These are phyloP conservation scores for Thyridium curvatum DNA, from an alignment of 2,329 filamentous ascomycete species.

Conservation along the genomic window DNA sequence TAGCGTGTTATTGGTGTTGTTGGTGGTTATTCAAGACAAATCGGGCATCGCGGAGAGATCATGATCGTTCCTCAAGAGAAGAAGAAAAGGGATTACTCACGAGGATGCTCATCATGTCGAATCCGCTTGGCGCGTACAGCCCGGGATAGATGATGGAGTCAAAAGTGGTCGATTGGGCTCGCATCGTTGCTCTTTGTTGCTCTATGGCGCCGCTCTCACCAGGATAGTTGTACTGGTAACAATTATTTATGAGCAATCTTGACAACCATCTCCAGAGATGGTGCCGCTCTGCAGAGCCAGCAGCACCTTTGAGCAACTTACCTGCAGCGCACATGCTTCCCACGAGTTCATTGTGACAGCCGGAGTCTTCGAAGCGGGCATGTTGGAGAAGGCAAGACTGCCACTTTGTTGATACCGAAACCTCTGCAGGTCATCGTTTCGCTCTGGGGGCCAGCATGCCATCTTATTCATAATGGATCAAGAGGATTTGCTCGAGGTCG, in stretches of 20 bases:
- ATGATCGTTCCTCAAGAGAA: constrained; percentile 1
- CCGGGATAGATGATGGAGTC: constrained; percentile 50
- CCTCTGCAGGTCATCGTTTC: too few relatives aligned
- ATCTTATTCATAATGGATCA: too few relatives aligned
- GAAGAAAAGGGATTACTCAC: constrained; percentile 26
- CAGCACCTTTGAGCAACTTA: neutral
- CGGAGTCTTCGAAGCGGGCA: too few relatives aligned
- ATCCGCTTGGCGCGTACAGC: constrained; percentile 47
- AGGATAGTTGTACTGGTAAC: neutral
- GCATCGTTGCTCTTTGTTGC: neutral
- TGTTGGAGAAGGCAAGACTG: too few relatives aligned
- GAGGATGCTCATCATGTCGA: constrained; percentile 50
- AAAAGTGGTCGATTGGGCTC: constrained; percentile 2
- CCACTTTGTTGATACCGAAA: too few relatives aligned
- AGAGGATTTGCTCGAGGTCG: too few relatives aligned
- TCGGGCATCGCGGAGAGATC: too few relatives aligned
- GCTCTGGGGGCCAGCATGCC: too few relatives aligned
- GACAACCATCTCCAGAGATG: constrained; percentile 1
- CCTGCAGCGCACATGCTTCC: constrained; percentile 19
- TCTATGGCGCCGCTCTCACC: neutral
- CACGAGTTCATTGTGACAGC: constrained; percentile 19
- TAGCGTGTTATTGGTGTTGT: too few relatives aligned
- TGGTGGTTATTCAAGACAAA: too few relatives aligned
- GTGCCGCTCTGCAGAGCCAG: neutral
- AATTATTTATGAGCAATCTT: neutral